Base-by-base conservation (phyloP, 768 basidiomycete species). In the Agrocybe chaxingu region DNA sequence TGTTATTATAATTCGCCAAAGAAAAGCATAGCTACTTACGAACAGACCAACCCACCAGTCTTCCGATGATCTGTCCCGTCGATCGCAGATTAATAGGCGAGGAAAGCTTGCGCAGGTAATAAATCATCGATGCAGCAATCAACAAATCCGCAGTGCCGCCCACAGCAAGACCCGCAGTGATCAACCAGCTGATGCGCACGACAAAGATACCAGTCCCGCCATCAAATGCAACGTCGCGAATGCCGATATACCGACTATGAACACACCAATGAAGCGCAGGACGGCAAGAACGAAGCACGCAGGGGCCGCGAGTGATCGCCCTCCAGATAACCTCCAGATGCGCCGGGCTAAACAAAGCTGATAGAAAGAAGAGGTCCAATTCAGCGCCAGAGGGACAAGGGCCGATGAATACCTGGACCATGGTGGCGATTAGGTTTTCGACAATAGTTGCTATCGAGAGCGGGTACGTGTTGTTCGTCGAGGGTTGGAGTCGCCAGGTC, bases 401-500 rank as follows among this genome's bases (percentile, higher is more conserved):
- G 1, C 16, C 1, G 1, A 16, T 16, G 16, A 16, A 16, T 44
- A 54, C 57, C 52, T 59, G 57, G 8, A 59, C 57, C 9, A 59
- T 13, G n/a, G 56, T 51, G n/a, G 57, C 56, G 30, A 59, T 54
- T 11, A 59, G 45, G 13, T 52, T 59, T 19, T 59, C 57, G 2
- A 52, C 44, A n/a, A 52, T 38, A 16, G 52, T 55, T 24, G 56
- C 56, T 30, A 50, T 40, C 5, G 57, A 59, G 0, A 56, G 50
- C 10, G 47, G 45, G 33, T 56, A 59, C 10, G 57, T 54, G 35
- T 59, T 59, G 3, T 48, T 53, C 34, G 56, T 53, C 34, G 56
- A 50, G 5, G 47, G 42, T 32, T 48, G 40, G n/a, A n/a, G n/a
- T 32, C 50, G 53, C 39, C 43, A 56, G 12, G 54, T 50, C 6